Conservation (phyloP, 2,329 filamentous ascomycete genomes). For the Diaporthe sp. region DNA sequence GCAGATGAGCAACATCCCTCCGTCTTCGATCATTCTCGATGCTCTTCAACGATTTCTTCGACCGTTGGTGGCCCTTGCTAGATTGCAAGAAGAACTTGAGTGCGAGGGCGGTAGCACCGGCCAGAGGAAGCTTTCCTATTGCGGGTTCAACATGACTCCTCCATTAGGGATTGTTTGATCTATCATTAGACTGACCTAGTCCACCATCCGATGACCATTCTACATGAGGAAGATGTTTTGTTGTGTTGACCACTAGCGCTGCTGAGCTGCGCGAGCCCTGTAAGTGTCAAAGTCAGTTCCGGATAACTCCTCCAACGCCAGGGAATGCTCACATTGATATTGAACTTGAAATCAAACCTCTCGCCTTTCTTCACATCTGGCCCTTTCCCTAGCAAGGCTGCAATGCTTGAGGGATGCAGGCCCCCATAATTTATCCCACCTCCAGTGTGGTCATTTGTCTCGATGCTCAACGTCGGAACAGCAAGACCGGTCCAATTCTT, state of each 20-base stretch:
- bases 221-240: constrained; percentile 32
- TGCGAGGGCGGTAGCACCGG: constrained; percentile 13
- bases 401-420: constrained; percentile 33
- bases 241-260: constrained; percentile 25
- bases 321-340: constrained; percentile 1
- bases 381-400: constrained; percentile 30
- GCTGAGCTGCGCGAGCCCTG: constrained; percentile 30
- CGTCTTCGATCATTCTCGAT: background rate
- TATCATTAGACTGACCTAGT: constrained; percentile 4
- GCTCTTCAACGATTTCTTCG: background rate
- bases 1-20: background rate
- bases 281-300: background rate
- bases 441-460: constrained; percentile 35
- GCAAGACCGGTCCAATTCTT: constrained; percentile 30
- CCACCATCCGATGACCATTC: constrained; percentile 35
- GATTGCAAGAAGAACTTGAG: constrained; percentile 9
- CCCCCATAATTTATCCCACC: constrained; percentile 25
- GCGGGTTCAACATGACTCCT: background rate
- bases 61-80: background rate
- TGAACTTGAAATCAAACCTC: constrained; percentile 35
- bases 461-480: constrained; percentile 27
- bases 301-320: background rate
- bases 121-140: constrained; percentile 30
- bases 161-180: background rate
- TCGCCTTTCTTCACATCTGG: constrained; percentile 28